Percentiles rank a stretch among this genome's conserved stretches.
phyloP scores from a whole-genome alignment of 2,329 filamentous ascomycete species.

The Clarireedia homoeocarpa region DNA sequence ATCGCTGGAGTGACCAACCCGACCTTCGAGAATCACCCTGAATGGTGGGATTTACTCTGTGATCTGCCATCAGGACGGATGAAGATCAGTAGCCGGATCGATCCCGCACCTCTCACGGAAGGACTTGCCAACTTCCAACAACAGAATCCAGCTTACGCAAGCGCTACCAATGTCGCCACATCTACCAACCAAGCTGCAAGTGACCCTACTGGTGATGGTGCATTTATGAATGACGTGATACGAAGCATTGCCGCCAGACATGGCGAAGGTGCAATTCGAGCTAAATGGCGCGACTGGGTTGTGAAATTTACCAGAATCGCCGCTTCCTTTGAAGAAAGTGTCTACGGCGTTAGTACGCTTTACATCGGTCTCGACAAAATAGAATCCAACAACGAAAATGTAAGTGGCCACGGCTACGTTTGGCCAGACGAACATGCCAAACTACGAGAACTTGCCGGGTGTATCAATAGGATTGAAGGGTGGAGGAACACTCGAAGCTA shows the following conservation, averaged over 20 bases:
- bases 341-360: constrained; percentile 86
- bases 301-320: constrained; percentile 86
- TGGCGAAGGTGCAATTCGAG: constrained; percentile 81
- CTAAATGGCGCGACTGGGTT: constrained; percentile 94
- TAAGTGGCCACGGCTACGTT: constrained; percentile 85
- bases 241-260: constrained; percentile 78
- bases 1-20: constrained; percentile 97
- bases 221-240: constrained; percentile 82
- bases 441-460: constrained; percentile 80
- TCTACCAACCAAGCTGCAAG: constrained; percentile 26
- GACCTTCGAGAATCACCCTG: constrained; percentile 85
- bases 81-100: constrained; percentile 87
- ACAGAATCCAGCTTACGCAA: constrained; percentile 54
- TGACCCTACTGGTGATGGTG: constrained; percentile 77
- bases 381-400: constrained; percentile 47
- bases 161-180: constrained; percentile 36
- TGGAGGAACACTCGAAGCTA: constrained; percentile 96
- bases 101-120: constrained; percentile 72
- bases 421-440: constrained; percentile 81
- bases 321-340: constrained; percentile 88
- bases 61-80: constrained; percentile 87
- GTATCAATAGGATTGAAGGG: constrained; percentile 87
- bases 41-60: constrained; percentile 98
- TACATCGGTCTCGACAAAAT: constrained; percentile 74
- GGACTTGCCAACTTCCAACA: constrained; percentile 84